A percentile compares a stretch with the other conserved stretches of the same genome.
phyloP scores from a whole-genome alignment of 495 filamentous ascomycete species.

The Darksidea phi region DNA sequence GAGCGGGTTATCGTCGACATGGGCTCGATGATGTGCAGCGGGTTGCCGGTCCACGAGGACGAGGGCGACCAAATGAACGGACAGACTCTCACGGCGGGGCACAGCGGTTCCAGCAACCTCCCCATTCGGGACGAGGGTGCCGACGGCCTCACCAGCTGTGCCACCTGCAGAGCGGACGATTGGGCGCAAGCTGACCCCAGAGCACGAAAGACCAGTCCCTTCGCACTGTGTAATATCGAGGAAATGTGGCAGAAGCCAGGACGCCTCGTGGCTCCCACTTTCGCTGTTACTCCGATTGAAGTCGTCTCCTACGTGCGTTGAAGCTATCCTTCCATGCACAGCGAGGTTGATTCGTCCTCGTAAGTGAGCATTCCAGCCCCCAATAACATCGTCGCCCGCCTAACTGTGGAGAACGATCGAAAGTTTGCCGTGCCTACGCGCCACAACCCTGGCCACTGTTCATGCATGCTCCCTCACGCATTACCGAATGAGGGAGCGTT shows the following conservation, averaged over 20 bases:
- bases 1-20: constrained; percentile 12
- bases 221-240: not conserved
- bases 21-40: constrained; percentile 23
- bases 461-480: constrained; percentile 26
- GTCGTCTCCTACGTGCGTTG: not conserved
- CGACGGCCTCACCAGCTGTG: constrained; percentile 16
- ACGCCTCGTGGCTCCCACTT: not conserved
- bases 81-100: constrained; percentile 15
- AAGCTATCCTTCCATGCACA: constrained; percentile 6
- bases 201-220: constrained; percentile 4
- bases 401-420: not conserved
- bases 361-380: constrained; percentile 12
- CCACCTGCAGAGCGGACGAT: constrained; percentile 1
- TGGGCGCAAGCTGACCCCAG: not conserved
- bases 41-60: constrained; percentile 12
- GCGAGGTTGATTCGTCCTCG: constrained; percentile 12
- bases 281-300: constrained; percentile 4
- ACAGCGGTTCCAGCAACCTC: constrained; percentile 22
- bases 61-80: not conserved
- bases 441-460: constrained; percentile 22
- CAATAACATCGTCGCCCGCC: not conserved
- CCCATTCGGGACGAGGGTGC: constrained; percentile 2
- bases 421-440: constrained; percentile 30
- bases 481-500: constrained; percentile 11
- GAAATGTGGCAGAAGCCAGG: not conserved